Base-by-base conservation (phyloP, 1,284 basidiomycete species). In the Moniliophthora roreri region DNA sequence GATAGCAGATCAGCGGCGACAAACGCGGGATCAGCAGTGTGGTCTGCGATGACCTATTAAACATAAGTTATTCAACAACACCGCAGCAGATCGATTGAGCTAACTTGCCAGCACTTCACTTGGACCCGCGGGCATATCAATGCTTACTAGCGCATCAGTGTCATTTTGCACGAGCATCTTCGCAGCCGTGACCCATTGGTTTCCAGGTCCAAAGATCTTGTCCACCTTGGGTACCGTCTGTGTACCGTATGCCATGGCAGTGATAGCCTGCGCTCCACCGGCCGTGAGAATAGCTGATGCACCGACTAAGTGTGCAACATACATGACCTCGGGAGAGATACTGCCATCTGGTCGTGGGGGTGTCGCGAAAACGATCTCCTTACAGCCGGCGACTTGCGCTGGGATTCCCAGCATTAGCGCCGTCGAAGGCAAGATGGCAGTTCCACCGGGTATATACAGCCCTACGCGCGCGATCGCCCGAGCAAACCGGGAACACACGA, bases 81-180 rank as follows among this genome's bases (percentile, higher is more conserved):
- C 32, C 40, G 26, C 23, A 40, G 15, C 24, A 39, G 39, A 18
- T 20, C 1, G n/a, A 34, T 41, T 36, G 26, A 40, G 37, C 24
- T 16, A 15, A 83, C 91, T 76, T 63, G 95, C 95, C 62, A 98
- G 76, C 26, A 98, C 95, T 71, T 98, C 95, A 7, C 93, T 95
- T 11, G 97, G 97, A 6, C 97, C 97, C 20, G 97, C 97, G 36
- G 97, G 97, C 94, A 99, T 99, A 71, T 99, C 97, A 66, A 99
- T 99, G 18, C 92, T 90, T 9, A 98, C 94, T 56, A 95, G 75
- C 4, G 97, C 96, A 65, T 95, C 91, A n/a, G 95, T 95, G 69
- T 99, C 97, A 69, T 98, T 98, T 71, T 98, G 95, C 18, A 98
- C 95, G 57, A 98, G 74, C 97, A 99, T 98, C 78, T 99, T 99